These are phyloP conservation scores for Discostella pseudostelligera DNA, from an alignment of 108 stramenopile species.

Conservation along the genomic window DNA sequence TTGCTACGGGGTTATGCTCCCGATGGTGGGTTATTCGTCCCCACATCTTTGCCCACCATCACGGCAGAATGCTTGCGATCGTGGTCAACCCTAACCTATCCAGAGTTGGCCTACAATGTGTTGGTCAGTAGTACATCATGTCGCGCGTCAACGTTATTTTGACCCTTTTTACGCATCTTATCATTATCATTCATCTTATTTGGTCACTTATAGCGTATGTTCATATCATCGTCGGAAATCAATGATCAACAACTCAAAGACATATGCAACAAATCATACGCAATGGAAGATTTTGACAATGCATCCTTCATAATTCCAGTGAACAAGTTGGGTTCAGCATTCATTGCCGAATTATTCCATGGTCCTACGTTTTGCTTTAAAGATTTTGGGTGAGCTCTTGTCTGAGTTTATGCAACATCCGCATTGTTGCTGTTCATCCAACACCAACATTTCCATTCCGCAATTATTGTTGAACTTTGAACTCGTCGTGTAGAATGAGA, in stretches of 20 bases:
- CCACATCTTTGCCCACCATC: constrained; percentile 57
- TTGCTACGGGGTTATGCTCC: constrained; percentile 80
- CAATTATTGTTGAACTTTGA: background rate
- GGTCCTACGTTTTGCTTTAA: constrained; percentile 94
- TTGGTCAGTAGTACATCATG: constrained; percentile 44
- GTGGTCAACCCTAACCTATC: constrained; percentile 62
- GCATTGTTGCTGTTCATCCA: no score
- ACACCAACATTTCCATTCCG: no score
- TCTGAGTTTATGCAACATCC: no score
- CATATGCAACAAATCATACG: constrained; percentile 53
- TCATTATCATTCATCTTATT: no score
- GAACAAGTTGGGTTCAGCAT: constrained; percentile 39
- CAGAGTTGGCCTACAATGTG: constrained; percentile 58
- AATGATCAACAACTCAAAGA: constrained; percentile 32
- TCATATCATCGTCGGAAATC: constrained; percentile 57
- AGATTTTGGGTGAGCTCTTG: constrained; percentile 78
- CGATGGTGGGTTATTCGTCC: constrained; percentile 88
- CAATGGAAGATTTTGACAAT: constrained; percentile 46
- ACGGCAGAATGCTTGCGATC: constrained; percentile 27
- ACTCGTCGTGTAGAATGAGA: constrained; percentile 44
- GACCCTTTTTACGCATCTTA: no score
- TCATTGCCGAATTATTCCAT: constrained; percentile 87
- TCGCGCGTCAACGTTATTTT: no score
- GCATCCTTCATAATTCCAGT: constrained; percentile 40
- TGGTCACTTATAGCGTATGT: constrained; percentile 37